Percentiles rank a stretch among this genome's conserved stretches.
Evolutionary conservation across 805 yeast species (phyloP).

Genomic region (Nakazawaea ernobii): DNA sequence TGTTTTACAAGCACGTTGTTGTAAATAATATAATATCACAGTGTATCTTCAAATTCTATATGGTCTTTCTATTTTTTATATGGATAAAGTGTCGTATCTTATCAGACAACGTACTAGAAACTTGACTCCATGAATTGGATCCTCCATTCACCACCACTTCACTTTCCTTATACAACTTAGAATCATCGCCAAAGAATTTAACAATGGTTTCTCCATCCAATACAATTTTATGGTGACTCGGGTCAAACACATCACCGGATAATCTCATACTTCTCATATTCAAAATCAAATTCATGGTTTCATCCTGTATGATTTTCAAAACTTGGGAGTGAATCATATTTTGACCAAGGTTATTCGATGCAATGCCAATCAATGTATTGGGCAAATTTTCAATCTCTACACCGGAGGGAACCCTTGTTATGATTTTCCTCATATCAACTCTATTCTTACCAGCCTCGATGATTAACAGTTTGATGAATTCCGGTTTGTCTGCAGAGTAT

Average conservation of each 20-base stretch:
- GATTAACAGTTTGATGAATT: slow-evolving; percentile 70
- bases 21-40: too few species aligned
- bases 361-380: slow-evolving; percentile 52
- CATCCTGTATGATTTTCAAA: slow-evolving; percentile 46
- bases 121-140: slow-evolving; percentile 22
- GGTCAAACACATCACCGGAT: slow-evolving; percentile 27
- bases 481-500: slow-evolving; percentile 65
- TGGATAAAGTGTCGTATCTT: slow-evolving; percentile 27
- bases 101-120: slow-evolving; percentile 19
- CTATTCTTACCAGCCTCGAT: slow-evolving; percentile 55
- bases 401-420: slow-evolving; percentile 56
- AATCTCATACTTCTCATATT: slow-evolving; percentile 23
- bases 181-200: slow-evolving; percentile 8
- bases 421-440: slow-evolving; percentile 63
- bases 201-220: slow-evolving; percentile 17
- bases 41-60: too few species aligned
- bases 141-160: slow-evolving; percentile 24
- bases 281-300: slow-evolving; percentile 34
- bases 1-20: too few species aligned
- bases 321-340: slow-evolving; percentile 50
- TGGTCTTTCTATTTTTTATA: slow-evolving; percentile 13
- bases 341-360: slow-evolving; percentile 55
- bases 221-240: slow-evolving; percentile 12
- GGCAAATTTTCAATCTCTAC: slow-evolving; percentile 63
- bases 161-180: slow-evolving; percentile 22